Base-by-base conservation (phyloP, 352 stramenopile genomes). In the Aphanomyces astaci region DNA sequence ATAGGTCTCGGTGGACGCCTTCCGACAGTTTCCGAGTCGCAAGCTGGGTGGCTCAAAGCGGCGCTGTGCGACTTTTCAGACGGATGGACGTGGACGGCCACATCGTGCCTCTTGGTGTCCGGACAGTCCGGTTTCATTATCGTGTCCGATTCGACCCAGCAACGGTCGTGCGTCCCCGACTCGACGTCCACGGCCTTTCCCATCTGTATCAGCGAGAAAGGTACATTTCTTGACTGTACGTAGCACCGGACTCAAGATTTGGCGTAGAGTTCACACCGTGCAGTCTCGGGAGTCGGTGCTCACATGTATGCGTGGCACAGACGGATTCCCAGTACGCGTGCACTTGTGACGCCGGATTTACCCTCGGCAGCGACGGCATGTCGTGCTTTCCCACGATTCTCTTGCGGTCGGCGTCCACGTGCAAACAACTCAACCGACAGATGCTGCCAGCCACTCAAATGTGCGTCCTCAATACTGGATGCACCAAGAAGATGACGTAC, bases 271-370 rank as follows among this genome's bases (percentile, higher is more conserved):
- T 59, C 31, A 59, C 24, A 1, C 13, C 51, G 2, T 59, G 51
- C 27, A 59, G 51, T 27, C 51, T 59, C 27, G 27, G 51, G 5
- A 59, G 51, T n/a, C 51, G 51, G 22, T 59, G 51, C 51, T 59
- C 51, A 13, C 51, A 59, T 17, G 51, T 3, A 27, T 59, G 51
- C 17, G 51, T 59, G 51, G 1, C 24, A 13, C 51, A 22, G 19
- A 2, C 51, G 22, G 25, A 32, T 1, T 59, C 51, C 22, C 51
- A 59, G 51, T 59, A 59, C 51, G 51, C 51, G 27, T 59, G 51
- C 51, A 59, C 51, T 22, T 59, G 51, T 27, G 51, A 59, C 3
- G 51, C 27, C 51, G 51, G 51, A 13, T 59, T 59, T 36, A 39
- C 19, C 10, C 51, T 59, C 27, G 25, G 22, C 22, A 30, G 51